phyloP scores from a whole-genome alignment of 176 grass and related monocot species.

The Zoysia japonica region DNA sequence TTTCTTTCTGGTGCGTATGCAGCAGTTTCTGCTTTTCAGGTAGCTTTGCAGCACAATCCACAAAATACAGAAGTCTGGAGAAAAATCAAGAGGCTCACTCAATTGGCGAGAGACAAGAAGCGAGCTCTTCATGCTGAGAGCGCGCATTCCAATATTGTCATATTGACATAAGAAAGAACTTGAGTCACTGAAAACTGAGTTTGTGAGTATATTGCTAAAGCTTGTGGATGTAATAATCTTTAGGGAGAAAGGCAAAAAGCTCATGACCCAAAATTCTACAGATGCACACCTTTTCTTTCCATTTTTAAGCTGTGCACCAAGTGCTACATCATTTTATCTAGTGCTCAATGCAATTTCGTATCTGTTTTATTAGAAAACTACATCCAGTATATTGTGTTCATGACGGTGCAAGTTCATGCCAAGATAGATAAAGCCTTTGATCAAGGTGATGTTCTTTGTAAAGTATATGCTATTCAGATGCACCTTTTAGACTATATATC shows the following conservation, averaged over 20 bases:
- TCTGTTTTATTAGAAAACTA: neutral
- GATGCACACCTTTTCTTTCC: neutral
- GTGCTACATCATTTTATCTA: neutral
- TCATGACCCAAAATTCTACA: neutral
- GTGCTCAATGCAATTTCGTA: neutral
- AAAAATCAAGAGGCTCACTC: constrained; percentile 88
- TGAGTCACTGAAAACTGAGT: constrained; percentile 74
- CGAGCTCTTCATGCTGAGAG: constrained; percentile 67
- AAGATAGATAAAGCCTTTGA: neutral
- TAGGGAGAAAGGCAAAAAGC: neutral
- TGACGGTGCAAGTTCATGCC: neutral
- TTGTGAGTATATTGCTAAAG: constrained; percentile 59
- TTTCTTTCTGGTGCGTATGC: constrained; percentile 28
- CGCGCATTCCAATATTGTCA: constrained; percentile 50
- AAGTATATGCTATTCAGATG: neutral
- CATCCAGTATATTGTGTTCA: neutral
- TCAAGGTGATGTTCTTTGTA: too few species aligned
- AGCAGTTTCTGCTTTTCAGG: constrained; percentile 75
- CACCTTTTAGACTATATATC: constrained; percentile 14
- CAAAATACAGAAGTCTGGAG: constrained; percentile 81
- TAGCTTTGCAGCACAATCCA: constrained; percentile 86
- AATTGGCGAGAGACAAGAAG: constrained; percentile 82
- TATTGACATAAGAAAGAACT: constrained; percentile 60
- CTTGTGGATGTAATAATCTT: neutral
- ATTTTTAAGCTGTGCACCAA: neutral